A percentile compares a stretch with the other conserved stretches of the same genome.
phyloP scores from a whole-genome alignment of 495 filamentous ascomycete genomes.

The Podospora pseudocomata region DNA sequence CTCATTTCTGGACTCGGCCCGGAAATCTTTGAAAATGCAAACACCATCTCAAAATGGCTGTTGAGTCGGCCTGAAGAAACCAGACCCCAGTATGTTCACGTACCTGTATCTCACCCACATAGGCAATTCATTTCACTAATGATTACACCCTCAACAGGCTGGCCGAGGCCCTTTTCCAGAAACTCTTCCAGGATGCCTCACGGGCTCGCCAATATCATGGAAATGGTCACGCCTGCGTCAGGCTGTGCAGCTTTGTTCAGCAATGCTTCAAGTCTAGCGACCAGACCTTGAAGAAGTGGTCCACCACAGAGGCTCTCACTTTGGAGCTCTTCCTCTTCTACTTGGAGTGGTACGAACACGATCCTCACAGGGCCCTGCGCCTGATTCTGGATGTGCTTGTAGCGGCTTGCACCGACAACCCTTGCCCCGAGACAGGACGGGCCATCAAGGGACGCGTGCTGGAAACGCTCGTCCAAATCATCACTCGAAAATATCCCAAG shows the following conservation, averaged over 20 bases:
- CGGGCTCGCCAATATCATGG: slow-evolving; percentile 37
- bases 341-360: slow-evolving; percentile 68
- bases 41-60: slow-evolving; percentile 34
- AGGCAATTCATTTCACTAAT: not conserved
- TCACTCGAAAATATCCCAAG: slow-evolving; percentile 49
- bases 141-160: slow-evolving; percentile 19
- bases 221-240: slow-evolving; percentile 45
- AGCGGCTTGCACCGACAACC: slow-evolving; percentile 49
- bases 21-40: slow-evolving; percentile 31
- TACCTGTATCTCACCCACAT: not conserved
- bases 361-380: slow-evolving; percentile 70
- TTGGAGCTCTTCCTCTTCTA: slow-evolving; percentile 63
- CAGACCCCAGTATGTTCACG: slow-evolving; percentile 20
- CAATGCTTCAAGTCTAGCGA: slow-evolving; percentile 48
- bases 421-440: slow-evolving; percentile 33
- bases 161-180: slow-evolving; percentile 34
- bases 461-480: slow-evolving; percentile 44
- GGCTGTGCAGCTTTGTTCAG: slow-evolving; percentile 53
- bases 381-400: slow-evolving; percentile 62
- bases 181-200: slow-evolving; percentile 42
- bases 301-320: slow-evolving; percentile 53
- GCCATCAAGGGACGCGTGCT: slow-evolving; percentile 40
- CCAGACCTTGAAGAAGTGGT: slow-evolving; percentile 37
- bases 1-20: slow-evolving; percentile 14
- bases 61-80: slow-evolving; percentile 19